Percentiles rank a stretch among this genome's conserved stretches.
phyloP scores from a whole-genome alignment of 331 rosid genomes.

The Ulmus americana region DNA sequence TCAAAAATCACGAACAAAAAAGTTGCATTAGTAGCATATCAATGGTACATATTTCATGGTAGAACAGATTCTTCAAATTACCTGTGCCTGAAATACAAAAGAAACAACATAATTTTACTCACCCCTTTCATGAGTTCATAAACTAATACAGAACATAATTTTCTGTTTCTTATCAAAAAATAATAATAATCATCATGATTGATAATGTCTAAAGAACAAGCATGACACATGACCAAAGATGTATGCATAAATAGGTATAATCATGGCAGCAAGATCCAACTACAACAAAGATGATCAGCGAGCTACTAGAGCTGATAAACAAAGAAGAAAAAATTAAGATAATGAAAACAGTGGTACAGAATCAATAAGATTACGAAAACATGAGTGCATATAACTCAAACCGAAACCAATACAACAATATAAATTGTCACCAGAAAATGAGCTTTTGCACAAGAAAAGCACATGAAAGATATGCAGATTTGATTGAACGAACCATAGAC shows the following conservation, averaged over 20 bases:
- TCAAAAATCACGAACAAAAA: background rate
- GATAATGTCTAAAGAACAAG: background rate
- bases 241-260: background rate
- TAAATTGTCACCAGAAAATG: background rate
- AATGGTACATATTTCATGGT: conserved; percentile 3
- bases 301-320: background rate
- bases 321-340: background rate
- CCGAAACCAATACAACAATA: background rate
- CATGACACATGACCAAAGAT: background rate
- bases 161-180: background rate
- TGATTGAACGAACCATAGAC: conserved; percentile 8
- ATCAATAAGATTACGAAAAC: background rate
- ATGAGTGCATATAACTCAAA: background rate
- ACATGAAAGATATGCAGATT: background rate
- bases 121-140: background rate
- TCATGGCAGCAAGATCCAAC: background rate
- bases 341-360: background rate
- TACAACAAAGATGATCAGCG: background rate
- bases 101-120: conserved; percentile 3
- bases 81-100: conserved; percentile 12
- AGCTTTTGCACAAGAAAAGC: background rate
- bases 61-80: conserved; percentile 7
- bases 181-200: background rate
- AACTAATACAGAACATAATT: background rate
- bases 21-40: conserved; percentile 5